Percentiles rank a stretch among this genome's conserved stretches.
Evolutionary conservation across 768 basidiomycete genomes (phyloP).

Genomic region (Phylloporus arenicola): DNA sequence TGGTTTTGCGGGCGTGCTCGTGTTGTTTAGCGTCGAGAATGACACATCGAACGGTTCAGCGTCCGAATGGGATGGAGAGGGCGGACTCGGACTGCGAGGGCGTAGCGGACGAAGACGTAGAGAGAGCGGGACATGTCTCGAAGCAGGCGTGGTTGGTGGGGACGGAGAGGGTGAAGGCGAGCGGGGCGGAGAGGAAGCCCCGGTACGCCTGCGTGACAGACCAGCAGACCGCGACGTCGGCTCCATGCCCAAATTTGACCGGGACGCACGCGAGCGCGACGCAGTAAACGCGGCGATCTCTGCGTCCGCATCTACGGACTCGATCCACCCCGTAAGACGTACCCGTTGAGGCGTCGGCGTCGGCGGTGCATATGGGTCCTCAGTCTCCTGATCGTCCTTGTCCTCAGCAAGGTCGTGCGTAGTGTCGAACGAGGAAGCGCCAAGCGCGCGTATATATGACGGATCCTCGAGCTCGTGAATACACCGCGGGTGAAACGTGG

Average conservation of each 20-base stretch:
- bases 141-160: not conserved
- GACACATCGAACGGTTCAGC: conserved; percentile 20
- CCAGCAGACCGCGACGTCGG: not conserved
- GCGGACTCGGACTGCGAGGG: not conserved
- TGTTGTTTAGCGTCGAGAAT: conserved; percentile 21
- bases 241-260: not conserved
- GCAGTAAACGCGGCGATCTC: conserved; percentile 50
- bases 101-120: not conserved
- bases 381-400: not conserved
- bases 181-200: not conserved
- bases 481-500: conserved; percentile 35
- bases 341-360: conserved; percentile 29
- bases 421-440: not conserved
- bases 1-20: conserved; percentile 26
- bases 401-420: not conserved
- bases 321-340: conserved; percentile 51
- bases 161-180: not conserved
- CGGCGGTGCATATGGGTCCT: conserved; percentile 15
- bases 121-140: not conserved
- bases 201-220: not conserved
- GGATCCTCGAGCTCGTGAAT: conserved; percentile 51
- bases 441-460: conserved; percentile 21
- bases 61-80: conserved; percentile 11
- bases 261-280: conserved; percentile 15
- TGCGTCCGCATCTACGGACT: conserved; percentile 44